Evolutionary conservation across 1,139 yeast species (phyloP).

Genomic region (Candida sanyaensis): DNA sequence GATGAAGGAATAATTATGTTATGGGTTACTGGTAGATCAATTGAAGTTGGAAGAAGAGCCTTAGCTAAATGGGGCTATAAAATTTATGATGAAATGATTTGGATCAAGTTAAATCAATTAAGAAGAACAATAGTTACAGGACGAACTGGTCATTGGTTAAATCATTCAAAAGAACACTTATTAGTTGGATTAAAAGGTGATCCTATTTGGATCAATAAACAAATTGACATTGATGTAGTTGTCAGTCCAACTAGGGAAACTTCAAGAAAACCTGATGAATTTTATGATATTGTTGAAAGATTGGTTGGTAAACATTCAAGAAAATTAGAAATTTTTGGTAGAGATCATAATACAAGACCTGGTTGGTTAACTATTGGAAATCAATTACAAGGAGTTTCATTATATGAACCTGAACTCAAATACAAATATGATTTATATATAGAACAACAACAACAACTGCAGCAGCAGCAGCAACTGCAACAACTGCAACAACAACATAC

Average conservation of each 20-base stretch:
- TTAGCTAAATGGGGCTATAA: constrained; percentile 80
- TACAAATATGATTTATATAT: constrained; percentile 30
- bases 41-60: constrained; percentile 82
- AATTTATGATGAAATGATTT: constrained; percentile 76
- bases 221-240: constrained; percentile 72
- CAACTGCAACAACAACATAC: neutral
- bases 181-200: constrained; percentile 82
- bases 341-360: constrained; percentile 79
- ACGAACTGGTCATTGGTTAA: constrained; percentile 95
- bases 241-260: constrained; percentile 88
- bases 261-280: constrained; percentile 87
- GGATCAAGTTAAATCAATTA: constrained; percentile 90
- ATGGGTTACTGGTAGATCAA: constrained; percentile 95
- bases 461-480: too few species aligned
- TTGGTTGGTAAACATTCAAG: constrained; percentile 74
- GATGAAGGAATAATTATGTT: constrained; percentile 79
- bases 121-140: constrained; percentile 92
- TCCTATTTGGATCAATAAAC: constrained; percentile 69
- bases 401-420: constrained; percentile 60
- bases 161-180: constrained; percentile 91
- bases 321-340: constrained; percentile 85
- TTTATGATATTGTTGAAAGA: constrained; percentile 82
- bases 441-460: neutral
- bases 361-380: constrained; percentile 95
- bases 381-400: constrained; percentile 63